Base-by-base conservation (phyloP, 345 rosid species). In the Brassica rapa region DNA sequence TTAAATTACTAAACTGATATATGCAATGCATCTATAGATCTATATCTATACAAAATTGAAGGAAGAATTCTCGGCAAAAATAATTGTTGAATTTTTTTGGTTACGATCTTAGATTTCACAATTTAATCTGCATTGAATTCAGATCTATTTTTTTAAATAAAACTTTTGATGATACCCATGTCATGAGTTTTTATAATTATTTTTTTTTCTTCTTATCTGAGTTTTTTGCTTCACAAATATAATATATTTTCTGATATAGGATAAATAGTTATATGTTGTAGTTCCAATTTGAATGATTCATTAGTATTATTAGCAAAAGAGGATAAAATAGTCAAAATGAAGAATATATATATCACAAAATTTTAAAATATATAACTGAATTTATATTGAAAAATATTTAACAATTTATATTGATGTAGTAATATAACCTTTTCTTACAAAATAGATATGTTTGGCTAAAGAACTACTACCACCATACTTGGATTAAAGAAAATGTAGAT, bases 11-110 rank as follows among this genome's bases (percentile, higher is more conserved):
- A 35, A 19, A 30, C 4, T 61, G 51, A 49, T 61, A 32, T 21
- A 71, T 71, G 67, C 76, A 78, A 65, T 71, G 81, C 60, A 71
- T 63, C 56, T 62, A 6, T 77, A 11, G 64, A 60, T 60, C 64
- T 60, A 10, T 57, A 57, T 59, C n/a, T 21, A 57, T 21, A 1
- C 24, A 23, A 23, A 23, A 25, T 2, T 60, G 8, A 59, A 24
- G 8, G 32, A 11, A 60, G 64, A 11, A 25, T 25, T 60, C 21
- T 51, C 1, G n/a, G 6, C 2, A 51, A 51, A 51, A n/a, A 51
- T 5, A 51, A n/a, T 51, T 51, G 19, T 49, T 49, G 56, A 49
- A 12, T 4, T 46, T 49, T 49, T 14, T 49, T 49, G 16, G 14
- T 43, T 11, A n/a, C 19, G 19, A 49, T 49, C 56, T 49, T 49